Percentiles rank a stretch among this genome's conserved stretches.
phyloP scores from a whole-genome alignment of 2,329 filamentous ascomycete species.

The Epicoccum nigrum region DNA sequence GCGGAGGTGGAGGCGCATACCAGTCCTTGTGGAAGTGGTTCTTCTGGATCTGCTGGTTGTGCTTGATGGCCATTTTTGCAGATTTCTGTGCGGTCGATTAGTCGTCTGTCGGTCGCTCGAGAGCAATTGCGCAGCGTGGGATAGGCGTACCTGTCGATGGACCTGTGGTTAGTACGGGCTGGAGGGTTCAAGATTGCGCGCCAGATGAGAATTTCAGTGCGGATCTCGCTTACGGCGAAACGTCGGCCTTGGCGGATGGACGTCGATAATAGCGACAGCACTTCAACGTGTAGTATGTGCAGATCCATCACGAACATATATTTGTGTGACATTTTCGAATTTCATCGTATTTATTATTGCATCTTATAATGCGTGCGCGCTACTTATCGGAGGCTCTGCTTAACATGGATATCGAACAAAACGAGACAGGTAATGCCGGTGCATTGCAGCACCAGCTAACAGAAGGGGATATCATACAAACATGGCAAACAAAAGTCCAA shows the following conservation, averaged over 20 bases:
- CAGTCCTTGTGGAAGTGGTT: conserved; percentile 76
- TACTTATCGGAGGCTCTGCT: background rate
- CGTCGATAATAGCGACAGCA: too few species aligned
- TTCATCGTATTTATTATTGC: conserved; percentile 2
- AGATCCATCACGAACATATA: too few species aligned
- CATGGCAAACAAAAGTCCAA: conserved; percentile 1
- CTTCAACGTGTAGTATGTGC: too few species aligned
- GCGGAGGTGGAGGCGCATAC: conserved; percentile 29
- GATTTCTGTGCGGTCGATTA: conserved; percentile 31
- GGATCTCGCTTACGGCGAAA: conserved; percentile 26
- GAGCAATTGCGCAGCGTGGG: conserved; percentile 5
- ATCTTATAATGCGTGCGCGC: conserved; percentile 3
- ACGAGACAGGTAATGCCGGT: background rate
- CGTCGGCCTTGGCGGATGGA: conserved; percentile 27
- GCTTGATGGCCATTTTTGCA: conserved; percentile 83
- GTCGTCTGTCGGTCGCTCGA: conserved; percentile 4
- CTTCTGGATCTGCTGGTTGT: conserved; percentile 98
- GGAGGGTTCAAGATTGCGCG: conserved; percentile 22
- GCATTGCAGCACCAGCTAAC: conserved; percentile 7
- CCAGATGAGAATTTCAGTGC: conserved; percentile 16
- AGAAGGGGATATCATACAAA: conserved; percentile 29
- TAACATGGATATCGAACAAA: conserved; percentile 3
- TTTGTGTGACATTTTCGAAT: too few species aligned
- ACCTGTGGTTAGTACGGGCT: conserved; percentile 45
- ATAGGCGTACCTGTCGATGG: conserved; percentile 37